A percentile compares a stretch with the other conserved stretches of the same genome.
These are phyloP conservation scores for Coniferiporia weirii DNA, from an alignment of 1,284 basidiomycete genomes.

Conservation along the genomic window DNA sequence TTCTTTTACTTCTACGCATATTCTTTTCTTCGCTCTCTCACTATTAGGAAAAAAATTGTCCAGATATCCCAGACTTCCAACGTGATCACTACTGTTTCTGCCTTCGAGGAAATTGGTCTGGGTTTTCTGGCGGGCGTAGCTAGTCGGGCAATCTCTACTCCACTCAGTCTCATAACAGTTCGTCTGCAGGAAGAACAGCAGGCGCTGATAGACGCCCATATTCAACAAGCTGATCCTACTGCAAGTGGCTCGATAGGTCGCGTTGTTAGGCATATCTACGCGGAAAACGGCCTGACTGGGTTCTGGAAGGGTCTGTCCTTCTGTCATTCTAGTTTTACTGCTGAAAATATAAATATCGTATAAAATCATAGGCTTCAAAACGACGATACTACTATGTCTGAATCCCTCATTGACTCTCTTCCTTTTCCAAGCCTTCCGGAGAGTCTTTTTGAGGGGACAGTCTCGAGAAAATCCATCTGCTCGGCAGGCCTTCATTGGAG, in stretches of 20 bases:
- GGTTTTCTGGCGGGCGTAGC: conserved; percentile 50
- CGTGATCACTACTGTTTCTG: conserved; percentile 6
- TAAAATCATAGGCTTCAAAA: conserved; percentile 39
- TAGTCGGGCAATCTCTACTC: conserved; percentile 48
- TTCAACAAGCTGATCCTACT: conserved; percentile 26
- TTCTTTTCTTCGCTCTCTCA: conserved; percentile 31
- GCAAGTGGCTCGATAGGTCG: conserved; percentile 23
- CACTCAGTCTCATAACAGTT: conserved; percentile 47
- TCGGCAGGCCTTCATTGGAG: conserved; percentile 45
- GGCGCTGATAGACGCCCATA: conserved; percentile 2
- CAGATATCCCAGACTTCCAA: conserved; percentile 24
- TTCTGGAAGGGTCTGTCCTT: conserved; percentile 47
- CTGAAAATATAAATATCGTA: not conserved
- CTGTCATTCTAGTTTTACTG: not conserved
- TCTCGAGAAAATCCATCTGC: conserved; percentile 30
- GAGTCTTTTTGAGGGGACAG: conserved; percentile 27
- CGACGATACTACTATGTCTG: conserved; percentile 43
- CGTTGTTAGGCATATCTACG: conserved; percentile 39
- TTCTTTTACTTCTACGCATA: conserved; percentile 47
- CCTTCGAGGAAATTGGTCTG: conserved; percentile 40
- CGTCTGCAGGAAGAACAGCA: conserved; percentile 38
- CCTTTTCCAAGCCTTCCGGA: conserved; percentile 47
- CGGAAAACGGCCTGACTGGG: conserved; percentile 40
- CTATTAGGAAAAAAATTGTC: conserved; percentile 29
- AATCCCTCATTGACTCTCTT: conserved; percentile 52